Evolutionary conservation across 169 alveolate genomes (phyloP), one percentile per base, ranked within the genome.

Genomic region (Cryptosporidium sp.): DNA sequence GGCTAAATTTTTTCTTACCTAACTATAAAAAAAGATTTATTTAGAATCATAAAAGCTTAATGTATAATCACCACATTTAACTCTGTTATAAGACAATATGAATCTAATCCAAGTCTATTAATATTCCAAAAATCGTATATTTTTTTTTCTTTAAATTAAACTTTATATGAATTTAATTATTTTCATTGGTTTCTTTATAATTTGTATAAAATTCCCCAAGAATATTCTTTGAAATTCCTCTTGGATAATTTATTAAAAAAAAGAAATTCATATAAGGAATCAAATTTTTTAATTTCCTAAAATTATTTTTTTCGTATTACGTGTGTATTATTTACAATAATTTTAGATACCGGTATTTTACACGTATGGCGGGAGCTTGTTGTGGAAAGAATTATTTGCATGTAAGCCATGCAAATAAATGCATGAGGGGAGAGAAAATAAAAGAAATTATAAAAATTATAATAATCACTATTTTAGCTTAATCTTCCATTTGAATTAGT

Each of bases 281-380:
- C 2, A 2, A 56, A n/a, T 26, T 56, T n/a, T n/a, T 23, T 21
- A 16, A 1, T 56, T 21, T 18, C 18, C 0, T 23, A 56, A 26
- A 21, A 23, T 56, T 26, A 21, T 26, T 21, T 23, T 56, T 56
- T 56, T 10, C 14, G n/a, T 23, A 53, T n/a, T 23, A 53, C 29
- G 35, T 56, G 33, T 65, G n/a, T 29, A 37, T 65, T 65, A 65
- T 65, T 37, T 33, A 65, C 33, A 65, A 23, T 31, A 65, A 65
- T 21, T 65, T 31, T 65, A 31, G 72, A 65, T 65, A 65, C 72
- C 72, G 72, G 72, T 65, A 65, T 65, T 65, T 33, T 33, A 65
- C 72, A 37, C 72, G 72, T 65, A 16, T 31, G 72, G 72, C 72
- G 72, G 72, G 26, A 65, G 33, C 33, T 26, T 33, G 16, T 21